These are phyloP conservation scores for Emericellopsis cladophorae DNA, from an alignment of 2,329 filamentous ascomycete species.

Conservation along the genomic window DNA sequence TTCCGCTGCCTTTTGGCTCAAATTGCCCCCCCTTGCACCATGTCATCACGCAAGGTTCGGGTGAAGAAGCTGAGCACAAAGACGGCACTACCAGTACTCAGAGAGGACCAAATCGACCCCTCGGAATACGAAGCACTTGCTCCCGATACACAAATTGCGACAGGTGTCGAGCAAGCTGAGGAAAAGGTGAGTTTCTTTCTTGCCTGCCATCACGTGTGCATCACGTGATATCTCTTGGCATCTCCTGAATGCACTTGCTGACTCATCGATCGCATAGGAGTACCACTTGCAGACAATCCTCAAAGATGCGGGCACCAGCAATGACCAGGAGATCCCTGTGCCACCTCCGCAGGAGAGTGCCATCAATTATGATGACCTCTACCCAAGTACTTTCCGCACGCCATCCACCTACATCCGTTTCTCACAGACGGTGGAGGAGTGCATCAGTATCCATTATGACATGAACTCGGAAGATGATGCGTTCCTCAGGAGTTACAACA, in stretches of 20 bases:
- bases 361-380: conserved; percentile 80
- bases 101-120: conserved; percentile 82
- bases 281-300: conserved; percentile 83
- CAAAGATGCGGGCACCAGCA: conserved; percentile 39
- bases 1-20: conserved; percentile 29
- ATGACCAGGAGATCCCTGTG: conserved; percentile 51
- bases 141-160: conserved; percentile 77
- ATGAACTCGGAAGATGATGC: conserved; percentile 85
- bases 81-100: conserved; percentile 73
- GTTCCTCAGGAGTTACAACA: conserved; percentile 75
- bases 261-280: conserved; percentile 46
- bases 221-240: conserved; percentile 27
- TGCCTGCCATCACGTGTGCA: conserved; percentile 33
- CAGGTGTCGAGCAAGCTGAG: conserved; percentile 92
- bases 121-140: conserved; percentile 77
- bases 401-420: conserved; percentile 93
- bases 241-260: not conserved
- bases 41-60: conserved; percentile 58
- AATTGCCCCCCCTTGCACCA: conserved; percentile 28
- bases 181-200: conserved; percentile 69
- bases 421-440: conserved; percentile 96
- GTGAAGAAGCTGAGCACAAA: conserved; percentile 90
- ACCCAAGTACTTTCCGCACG: conserved; percentile 66
- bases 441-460: conserved; percentile 80
- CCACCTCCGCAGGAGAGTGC: conserved; percentile 51